A percentile compares a stretch with the other conserved stretches of the same genome.
Conservation (phyloP, 2,329 filamentous ascomycete species). For the Diplodia mutila region DNA sequence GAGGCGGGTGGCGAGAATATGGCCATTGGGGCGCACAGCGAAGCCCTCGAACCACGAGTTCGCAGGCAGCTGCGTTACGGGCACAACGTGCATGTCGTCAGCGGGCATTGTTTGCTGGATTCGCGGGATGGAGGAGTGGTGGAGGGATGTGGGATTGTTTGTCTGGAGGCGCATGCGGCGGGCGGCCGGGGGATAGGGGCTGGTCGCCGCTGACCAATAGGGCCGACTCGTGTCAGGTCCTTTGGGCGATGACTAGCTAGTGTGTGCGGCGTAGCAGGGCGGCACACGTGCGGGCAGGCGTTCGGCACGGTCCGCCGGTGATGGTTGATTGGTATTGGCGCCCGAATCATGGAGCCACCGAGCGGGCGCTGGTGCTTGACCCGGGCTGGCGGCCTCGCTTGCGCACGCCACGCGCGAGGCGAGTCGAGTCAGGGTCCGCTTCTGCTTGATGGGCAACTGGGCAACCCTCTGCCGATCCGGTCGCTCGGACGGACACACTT, state of each 20-base stretch:
- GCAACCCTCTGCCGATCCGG: background rate
- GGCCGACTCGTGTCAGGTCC: slow-evolving; percentile 9
- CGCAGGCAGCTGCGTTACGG: slow-evolving; percentile 20
- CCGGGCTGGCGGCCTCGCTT: slow-evolving; percentile 5
- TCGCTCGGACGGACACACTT: background rate
- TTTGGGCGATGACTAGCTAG: background rate
- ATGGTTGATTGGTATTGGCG: background rate
- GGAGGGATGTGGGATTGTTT: background rate
- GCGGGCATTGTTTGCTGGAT: slow-evolving; percentile 12
- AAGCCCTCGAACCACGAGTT: slow-evolving; percentile 25
- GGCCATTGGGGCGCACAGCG: slow-evolving; percentile 22
- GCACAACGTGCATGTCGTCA: slow-evolving; percentile 14
- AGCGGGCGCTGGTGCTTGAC: background rate
- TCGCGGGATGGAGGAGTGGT: background rate
- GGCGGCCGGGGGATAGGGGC: slow-evolving; percentile 5
- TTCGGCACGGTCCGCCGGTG: slow-evolving; percentile 16
- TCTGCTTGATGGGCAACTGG: too few species aligned
- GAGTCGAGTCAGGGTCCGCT: background rate
- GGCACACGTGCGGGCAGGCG: slow-evolving; percentile 2
- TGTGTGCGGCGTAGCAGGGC: background rate
- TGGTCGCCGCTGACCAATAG: slow-evolving; percentile 1
- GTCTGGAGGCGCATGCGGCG: background rate
- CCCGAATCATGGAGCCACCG: slow-evolving; percentile 2
- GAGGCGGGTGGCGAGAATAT: slow-evolving; percentile 21
- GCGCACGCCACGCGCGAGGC: background rate